These are phyloP conservation scores for Stramenopiles sp. DNA, from an alignment of 352 stramenopile genomes.

Conservation along the genomic window DNA sequence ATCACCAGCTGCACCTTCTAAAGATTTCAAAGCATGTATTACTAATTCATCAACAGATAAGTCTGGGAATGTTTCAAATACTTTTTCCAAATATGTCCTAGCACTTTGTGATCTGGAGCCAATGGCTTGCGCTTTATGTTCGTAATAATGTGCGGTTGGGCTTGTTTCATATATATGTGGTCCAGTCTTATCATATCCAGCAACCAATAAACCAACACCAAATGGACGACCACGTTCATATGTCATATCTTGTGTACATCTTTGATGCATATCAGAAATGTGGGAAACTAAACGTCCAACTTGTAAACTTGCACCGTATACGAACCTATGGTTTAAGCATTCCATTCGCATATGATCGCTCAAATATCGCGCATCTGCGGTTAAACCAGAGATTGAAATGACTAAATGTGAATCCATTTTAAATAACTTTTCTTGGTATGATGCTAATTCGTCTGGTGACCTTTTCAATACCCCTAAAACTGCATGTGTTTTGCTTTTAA, in stretches of 20 bases:
- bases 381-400: constrained; percentile 89
- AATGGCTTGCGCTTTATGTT: constrained; percentile 95
- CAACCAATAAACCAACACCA: constrained; percentile 89
- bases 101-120: constrained; percentile 83
- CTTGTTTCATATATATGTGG: constrained; percentile 95
- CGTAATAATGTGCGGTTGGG: constrained; percentile 92
- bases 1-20: constrained; percentile 38
- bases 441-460: constrained; percentile 63
- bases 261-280: constrained; percentile 93
- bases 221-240: constrained; percentile 90
- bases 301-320: constrained; percentile 84
- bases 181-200: constrained; percentile 74
- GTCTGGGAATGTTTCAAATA: constrained; percentile 72
- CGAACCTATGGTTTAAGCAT: constrained; percentile 97
- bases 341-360: constrained; percentile 90
- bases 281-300: constrained; percentile 79
- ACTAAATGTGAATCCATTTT: constrained; percentile 96
- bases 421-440: constrained; percentile 94
- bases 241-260: constrained; percentile 78
- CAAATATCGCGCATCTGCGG: constrained; percentile 82
- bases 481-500: constrained; percentile 72
- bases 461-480: constrained; percentile 53
- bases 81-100: constrained; percentile 96
- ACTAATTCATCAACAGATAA: constrained; percentile 73
- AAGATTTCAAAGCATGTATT: constrained; percentile 85